phyloP scores from a whole-genome alignment of 1,139 yeast genomes.

The Pichia sp. region DNA sequence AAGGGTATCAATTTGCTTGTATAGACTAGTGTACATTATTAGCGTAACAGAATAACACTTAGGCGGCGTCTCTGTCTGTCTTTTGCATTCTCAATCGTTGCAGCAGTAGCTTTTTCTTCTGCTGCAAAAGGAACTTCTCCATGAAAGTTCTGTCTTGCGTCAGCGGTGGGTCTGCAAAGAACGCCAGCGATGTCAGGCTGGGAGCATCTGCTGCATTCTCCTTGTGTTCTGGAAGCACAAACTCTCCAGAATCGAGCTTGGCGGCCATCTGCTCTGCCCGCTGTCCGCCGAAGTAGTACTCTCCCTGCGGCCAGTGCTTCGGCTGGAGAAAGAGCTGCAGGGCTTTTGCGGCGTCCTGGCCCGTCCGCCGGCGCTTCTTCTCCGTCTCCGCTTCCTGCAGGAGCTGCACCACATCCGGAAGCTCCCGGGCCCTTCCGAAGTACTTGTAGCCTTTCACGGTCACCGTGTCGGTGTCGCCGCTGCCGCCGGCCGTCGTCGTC shows the following conservation, averaged over 20 bases:
- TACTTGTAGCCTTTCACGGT: slow-evolving; percentile 57
- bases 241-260: neutral
- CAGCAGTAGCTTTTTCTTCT: slow-evolving; percentile 9
- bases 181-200: neutral
- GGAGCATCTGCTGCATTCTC: neutral
- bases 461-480: slow-evolving; percentile 8
- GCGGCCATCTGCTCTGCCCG: neutral
- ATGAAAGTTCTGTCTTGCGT: slow-evolving; percentile 1
- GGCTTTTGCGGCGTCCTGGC: neutral
- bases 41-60: neutral
- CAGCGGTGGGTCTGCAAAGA: neutral
- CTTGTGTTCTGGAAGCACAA: neutral
- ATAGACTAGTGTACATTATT: slow-evolving; percentile 9
- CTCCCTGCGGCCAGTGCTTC: slow-evolving; percentile 7
- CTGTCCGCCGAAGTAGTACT: neutral
- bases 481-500: neutral
- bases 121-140: slow-evolving; percentile 10
- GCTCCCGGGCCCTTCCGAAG: slow-evolving; percentile 78
- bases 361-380: slow-evolving; percentile 8
- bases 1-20: slow-evolving; percentile 26
- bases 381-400: slow-evolving; percentile 38
- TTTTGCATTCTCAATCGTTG: slow-evolving; percentile 6
- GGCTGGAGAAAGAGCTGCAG: neutral
- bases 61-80: neutral
- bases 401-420: slow-evolving; percentile 66